Percentiles rank a stretch among this genome's conserved stretches.
Conservation (phyloP, 441 rosid species). For the Croton laevigatus region DNA sequence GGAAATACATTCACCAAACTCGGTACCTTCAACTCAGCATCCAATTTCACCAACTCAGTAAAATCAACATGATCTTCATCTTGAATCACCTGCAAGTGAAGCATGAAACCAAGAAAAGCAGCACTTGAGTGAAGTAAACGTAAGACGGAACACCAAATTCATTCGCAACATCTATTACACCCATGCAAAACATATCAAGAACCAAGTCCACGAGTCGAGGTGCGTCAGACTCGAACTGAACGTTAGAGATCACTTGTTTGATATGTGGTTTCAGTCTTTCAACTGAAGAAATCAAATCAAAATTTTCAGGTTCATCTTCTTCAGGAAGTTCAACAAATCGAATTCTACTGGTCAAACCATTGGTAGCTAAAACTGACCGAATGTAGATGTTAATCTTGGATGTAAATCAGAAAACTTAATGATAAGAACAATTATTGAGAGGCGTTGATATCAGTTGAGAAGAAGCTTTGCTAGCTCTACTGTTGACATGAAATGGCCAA, state of each 20-base stretch:
- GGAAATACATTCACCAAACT: background rate
- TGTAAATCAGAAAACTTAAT: slow-evolving; percentile 24
- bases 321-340: slow-evolving; percentile 3
- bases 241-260: slow-evolving; percentile 5
- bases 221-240: background rate
- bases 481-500: slow-evolving; percentile 41
- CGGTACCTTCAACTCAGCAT: background rate
- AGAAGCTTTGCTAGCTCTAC: slow-evolving; percentile 41
- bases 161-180: background rate
- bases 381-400: slow-evolving; percentile 21
- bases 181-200: slow-evolving; percentile 14
- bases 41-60: background rate
- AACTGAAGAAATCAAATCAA: background rate
- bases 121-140: background rate
- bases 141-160: background rate
- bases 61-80: background rate
- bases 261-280: slow-evolving; percentile 14
- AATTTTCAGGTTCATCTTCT: background rate
- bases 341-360: background rate
- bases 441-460: slow-evolving; percentile 28
- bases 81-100: background rate
- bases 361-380: background rate
- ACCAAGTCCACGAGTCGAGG: slow-evolving; percentile 5
- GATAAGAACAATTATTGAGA: slow-evolving; percentile 37
- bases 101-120: background rate